These are phyloP conservation scores for Picocystis salinarum DNA, from an alignment of 139 green algal genomes.

Conservation along the genomic window DNA sequence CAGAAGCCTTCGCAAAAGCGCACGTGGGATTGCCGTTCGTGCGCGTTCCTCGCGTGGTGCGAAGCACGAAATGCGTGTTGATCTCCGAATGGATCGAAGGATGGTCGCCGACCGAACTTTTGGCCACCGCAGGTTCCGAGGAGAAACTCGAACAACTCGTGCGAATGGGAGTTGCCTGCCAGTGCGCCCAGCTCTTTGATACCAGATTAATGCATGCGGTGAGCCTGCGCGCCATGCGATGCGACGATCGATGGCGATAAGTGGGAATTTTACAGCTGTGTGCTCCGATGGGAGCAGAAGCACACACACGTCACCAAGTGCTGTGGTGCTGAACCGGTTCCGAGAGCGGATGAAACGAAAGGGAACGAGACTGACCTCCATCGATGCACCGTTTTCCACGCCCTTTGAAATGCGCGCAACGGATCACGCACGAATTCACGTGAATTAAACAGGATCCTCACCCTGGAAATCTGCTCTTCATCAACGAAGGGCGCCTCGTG, in stretches of 20 bases:
- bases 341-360: not conserved
- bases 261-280: conserved; percentile 2
- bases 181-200: too few relatives aligned
- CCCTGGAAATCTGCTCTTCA: conserved; percentile 29
- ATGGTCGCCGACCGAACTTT: conserved; percentile 8
- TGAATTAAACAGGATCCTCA: conserved; percentile 36
- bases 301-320: too few relatives aligned
- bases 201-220: not conserved
- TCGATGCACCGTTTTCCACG: not conserved
- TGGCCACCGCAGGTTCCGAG: conserved; percentile 1
- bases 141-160: not conserved
- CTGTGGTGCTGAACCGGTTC: conserved; percentile 14
- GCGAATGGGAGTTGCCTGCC: not conserved
- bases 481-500: conserved; percentile 12
- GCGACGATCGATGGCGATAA: not conserved
- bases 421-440: not conserved
- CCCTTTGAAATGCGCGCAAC: not conserved
- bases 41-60: too few relatives aligned
- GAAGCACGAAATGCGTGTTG: conserved; percentile 16
- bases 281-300: not conserved
- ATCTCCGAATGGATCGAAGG: conserved; percentile 23
- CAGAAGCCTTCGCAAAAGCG: conserved; percentile 10
- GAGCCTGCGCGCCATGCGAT: not conserved
- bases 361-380: not conserved
- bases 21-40: too few relatives aligned